Conservation (phyloP, 345 rosid species). For the Eucalyptus tenuipes region DNA sequence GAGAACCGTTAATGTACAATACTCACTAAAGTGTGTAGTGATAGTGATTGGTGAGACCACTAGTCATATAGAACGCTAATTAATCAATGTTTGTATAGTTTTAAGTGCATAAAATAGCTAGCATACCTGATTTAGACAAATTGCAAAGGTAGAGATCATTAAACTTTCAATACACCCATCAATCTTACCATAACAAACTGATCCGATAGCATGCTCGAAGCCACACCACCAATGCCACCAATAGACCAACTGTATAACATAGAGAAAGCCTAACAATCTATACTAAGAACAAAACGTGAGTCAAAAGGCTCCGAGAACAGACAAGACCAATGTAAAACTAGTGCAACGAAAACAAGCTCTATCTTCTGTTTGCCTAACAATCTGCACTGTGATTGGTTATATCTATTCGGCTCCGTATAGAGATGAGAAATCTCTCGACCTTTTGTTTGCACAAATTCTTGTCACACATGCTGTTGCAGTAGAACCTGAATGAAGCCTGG, state of each 20-base stretch:
- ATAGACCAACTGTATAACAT: not conserved
- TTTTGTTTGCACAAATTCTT: not conserved
- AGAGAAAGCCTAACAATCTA: not conserved
- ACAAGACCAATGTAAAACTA: not conserved
- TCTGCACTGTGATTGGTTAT: not conserved
- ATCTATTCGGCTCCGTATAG: not conserved
- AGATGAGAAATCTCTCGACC: not conserved
- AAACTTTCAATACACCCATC: not conserved
- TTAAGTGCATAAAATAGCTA: not conserved
- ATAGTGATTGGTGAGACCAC: not conserved
- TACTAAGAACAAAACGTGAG: not conserved
- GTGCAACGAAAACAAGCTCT: not conserved
- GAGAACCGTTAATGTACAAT: not conserved
- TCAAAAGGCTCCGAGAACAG: not conserved
- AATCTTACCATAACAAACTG: not conserved
- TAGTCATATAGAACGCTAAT: not conserved
- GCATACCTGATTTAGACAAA: not conserved
- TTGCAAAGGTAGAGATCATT: not conserved
- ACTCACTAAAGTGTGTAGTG: too few relatives aligned
- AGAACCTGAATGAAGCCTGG: not conserved
- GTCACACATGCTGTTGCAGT: not conserved
- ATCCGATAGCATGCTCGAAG: not conserved
- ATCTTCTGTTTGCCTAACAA: not conserved
- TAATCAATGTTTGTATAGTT: not conserved
- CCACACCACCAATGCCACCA: not conserved